These are phyloP conservation scores for Puccinia hordei DNA, from an alignment of 1,284 basidiomycete genomes.

Conservation along the genomic window DNA sequence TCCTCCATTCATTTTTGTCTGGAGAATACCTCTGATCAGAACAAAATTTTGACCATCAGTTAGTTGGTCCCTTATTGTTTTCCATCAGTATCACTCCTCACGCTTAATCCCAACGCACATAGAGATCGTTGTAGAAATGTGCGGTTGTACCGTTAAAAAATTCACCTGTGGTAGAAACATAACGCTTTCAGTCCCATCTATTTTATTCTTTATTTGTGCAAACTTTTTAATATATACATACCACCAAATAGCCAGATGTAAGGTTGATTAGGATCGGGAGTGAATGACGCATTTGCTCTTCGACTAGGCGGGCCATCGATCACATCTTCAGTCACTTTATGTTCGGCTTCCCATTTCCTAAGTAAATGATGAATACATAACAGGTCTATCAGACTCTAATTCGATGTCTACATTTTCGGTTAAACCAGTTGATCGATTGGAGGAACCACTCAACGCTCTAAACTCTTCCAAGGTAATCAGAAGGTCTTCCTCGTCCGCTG, in stretches of 20 bases:
- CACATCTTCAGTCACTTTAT: conserved; percentile 65
- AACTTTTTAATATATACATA: neutral
- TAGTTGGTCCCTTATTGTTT: no score
- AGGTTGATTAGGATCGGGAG: conserved; percentile 63
- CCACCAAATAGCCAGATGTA: conserved; percentile 46
- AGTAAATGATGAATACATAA: neutral
- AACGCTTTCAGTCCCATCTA: neutral
- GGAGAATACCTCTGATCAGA: conserved; percentile 73
- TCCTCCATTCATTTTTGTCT: conserved; percentile 85
- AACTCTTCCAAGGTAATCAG: conserved; percentile 44
- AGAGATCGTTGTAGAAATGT: conserved; percentile 46
- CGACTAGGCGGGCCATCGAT: conserved; percentile 75
- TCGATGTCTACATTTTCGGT: neutral
- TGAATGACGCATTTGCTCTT: conserved; percentile 77
- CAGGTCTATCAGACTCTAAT: neutral
- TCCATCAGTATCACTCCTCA: neutral
- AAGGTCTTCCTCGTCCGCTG: conserved; percentile 45
- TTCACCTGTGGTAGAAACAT: conserved; percentile 3
- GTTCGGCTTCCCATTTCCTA: conserved; percentile 49
- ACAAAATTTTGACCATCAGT: neutral
- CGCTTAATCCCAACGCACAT: conserved; percentile 17
- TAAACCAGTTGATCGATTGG: neutral
- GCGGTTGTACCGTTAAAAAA: conserved; percentile 42
- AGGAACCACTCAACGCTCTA: conserved; percentile 24
- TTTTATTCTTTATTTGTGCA: neutral